Evolutionary conservation across 805 yeast genomes (phyloP).

Genomic region (Lipomyces mesembrius): DNA sequence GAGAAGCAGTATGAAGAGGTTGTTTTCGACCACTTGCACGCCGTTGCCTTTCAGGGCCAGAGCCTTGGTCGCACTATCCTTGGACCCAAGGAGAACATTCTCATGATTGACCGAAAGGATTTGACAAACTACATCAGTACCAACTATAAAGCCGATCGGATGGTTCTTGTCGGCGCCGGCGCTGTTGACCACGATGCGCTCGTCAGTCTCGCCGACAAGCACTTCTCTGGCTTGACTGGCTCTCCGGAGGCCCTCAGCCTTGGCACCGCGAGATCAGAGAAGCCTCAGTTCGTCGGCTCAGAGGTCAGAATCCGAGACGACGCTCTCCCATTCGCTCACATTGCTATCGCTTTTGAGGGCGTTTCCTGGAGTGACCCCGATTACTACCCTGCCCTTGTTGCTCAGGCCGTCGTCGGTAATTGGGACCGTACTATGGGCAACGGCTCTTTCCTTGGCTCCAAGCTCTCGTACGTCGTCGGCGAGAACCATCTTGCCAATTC

Average conservation of each 20-base stretch:
- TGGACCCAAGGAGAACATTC: constrained; percentile 90
- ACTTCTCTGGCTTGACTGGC: constrained; percentile 59
- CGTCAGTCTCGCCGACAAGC: constrained; percentile 72
- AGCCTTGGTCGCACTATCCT: constrained; percentile 95
- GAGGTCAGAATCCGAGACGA: constrained; percentile 84
- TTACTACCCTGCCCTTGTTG: constrained; percentile 91
- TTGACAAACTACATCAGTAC: constrained; percentile 76
- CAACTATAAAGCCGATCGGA: constrained; percentile 93
- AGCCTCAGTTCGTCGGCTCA: constrained; percentile 82
- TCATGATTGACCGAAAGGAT: constrained; percentile 75
- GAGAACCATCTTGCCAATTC: constrained; percentile 80
- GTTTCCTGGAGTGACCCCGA: constrained; percentile 97
- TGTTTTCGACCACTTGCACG: constrained; percentile 94
- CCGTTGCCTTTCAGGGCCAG: constrained; percentile 86
- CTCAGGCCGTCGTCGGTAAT: constrained; percentile 95
- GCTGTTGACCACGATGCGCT: constrained; percentile 86
- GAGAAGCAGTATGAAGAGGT: constrained; percentile 99
- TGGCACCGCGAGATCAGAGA: constrained; percentile 72
- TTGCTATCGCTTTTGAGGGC: constrained; percentile 96
- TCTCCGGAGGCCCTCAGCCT: constrained; percentile 64
- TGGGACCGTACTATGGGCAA: constrained; percentile 95
- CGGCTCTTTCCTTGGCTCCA: constrained; percentile 83
- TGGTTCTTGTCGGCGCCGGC: constrained; percentile 97
- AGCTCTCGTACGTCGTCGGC: constrained; percentile 69
- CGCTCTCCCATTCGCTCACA: constrained; percentile 83